Evolutionary conservation across 1,284 basidiomycete genomes (phyloP).

Genomic region (Naganishia albida): DNA sequence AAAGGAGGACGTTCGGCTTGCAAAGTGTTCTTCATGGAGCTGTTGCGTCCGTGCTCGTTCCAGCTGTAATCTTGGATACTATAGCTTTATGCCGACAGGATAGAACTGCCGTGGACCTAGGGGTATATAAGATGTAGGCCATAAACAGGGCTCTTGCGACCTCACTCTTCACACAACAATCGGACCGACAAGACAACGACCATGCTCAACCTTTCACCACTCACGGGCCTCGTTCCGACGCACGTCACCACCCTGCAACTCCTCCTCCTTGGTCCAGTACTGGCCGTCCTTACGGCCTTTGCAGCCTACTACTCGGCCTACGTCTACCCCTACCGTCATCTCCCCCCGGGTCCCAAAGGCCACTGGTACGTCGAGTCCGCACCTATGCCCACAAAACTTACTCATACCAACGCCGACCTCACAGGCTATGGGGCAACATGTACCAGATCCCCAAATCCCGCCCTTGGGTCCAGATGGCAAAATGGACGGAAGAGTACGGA

Average conservation of each 20-base stretch:
- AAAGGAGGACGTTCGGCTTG: too few relatives aligned
- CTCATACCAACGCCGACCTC: slow-evolving; percentile 11
- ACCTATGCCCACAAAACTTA: background rate
- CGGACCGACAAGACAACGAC: background rate
- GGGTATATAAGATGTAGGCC: too few relatives aligned
- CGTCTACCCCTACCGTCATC: slow-evolving; percentile 19
- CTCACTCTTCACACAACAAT: too few relatives aligned
- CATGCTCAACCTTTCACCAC: slow-evolving; percentile 11
- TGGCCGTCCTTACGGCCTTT: slow-evolving; percentile 1
- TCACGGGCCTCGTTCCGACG: slow-evolving; percentile 15
- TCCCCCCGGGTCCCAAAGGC: slow-evolving; percentile 23
- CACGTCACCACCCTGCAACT: slow-evolving; percentile 17
- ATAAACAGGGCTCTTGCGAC: too few relatives aligned
- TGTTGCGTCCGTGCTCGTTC: too few relatives aligned
- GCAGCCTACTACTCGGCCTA: slow-evolving; percentile 13
- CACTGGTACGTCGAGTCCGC: background rate
- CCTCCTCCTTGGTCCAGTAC: slow-evolving; percentile 18
- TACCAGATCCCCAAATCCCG: slow-evolving; percentile 37
- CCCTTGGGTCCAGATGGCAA: slow-evolving; percentile 40
- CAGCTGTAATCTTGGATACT: too few relatives aligned
- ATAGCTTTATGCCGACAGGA: too few relatives aligned
- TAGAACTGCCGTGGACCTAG: too few relatives aligned
- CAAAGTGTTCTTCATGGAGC: too few relatives aligned
- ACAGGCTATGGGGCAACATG: slow-evolving; percentile 39
- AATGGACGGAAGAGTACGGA: slow-evolving; percentile 39